A percentile compares a stretch with the other conserved stretches of the same genome.
phyloP scores from a whole-genome alignment of 306 rosid genomes.

The Sophora flavescens region DNA sequence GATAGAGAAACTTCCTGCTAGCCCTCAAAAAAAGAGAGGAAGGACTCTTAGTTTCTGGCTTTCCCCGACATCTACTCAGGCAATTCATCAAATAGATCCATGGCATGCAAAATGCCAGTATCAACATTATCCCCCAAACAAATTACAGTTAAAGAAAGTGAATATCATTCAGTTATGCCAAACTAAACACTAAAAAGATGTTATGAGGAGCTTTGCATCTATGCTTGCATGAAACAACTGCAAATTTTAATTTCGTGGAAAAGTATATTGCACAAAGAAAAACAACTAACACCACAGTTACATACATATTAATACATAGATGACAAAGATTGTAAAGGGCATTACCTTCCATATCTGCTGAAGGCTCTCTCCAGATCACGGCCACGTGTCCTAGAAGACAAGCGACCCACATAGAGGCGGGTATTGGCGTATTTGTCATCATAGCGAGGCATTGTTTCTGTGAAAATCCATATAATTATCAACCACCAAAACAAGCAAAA shows the following conservation, averaged over 20 bases:
- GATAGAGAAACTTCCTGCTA: neutral
- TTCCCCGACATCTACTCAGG: too few relatives aligned
- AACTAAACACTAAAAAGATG: neutral
- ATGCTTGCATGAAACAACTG: neutral
- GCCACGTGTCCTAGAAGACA: conserved; percentile 73
- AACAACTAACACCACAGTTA: neutral
- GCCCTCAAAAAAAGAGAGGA: neutral
- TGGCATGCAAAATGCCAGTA: neutral
- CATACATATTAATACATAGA: neutral
- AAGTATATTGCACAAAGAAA: neutral
- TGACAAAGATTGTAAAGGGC: too few relatives aligned
- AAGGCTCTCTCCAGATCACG: conserved; percentile 78
- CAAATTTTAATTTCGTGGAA: neutral
- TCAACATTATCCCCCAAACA: neutral
- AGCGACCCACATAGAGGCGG: conserved; percentile 78
- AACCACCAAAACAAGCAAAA: neutral
- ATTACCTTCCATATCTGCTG: conserved; percentile 80
- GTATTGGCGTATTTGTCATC: conserved; percentile 76
- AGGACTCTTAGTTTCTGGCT: neutral
- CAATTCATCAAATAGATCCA: neutral
- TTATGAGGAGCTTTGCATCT: neutral
- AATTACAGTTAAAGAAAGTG: neutral
- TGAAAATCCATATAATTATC: conserved; percentile 2
- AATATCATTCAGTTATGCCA: neutral
- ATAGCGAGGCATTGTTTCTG: conserved; percentile 77